A percentile compares a stretch with the other conserved stretches of the same genome.
Conservation (phyloP, 1,139 yeast genomes). For the Sugiyamaella xylanicola region DNA sequence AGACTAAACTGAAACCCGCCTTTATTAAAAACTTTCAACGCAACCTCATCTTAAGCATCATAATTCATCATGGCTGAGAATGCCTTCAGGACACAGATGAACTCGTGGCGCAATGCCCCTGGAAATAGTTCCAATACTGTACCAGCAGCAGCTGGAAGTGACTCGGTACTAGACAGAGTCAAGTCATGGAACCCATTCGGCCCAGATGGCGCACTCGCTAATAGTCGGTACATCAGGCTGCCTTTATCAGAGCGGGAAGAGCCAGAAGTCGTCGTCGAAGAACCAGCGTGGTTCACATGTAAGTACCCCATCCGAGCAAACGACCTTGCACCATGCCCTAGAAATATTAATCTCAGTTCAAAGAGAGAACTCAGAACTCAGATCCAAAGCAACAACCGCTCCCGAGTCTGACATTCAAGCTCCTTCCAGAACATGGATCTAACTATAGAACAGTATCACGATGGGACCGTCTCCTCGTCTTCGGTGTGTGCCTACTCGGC, state of each 20-base stretch:
- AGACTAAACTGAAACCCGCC: too few relatives aligned
- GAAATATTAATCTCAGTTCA: too few relatives aligned
- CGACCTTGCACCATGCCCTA: too few relatives aligned
- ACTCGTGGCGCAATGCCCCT: slow-evolving; percentile 36
- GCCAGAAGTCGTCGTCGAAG: slow-evolving; percentile 43
- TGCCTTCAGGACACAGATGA: slow-evolving; percentile 44
- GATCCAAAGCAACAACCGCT: too few relatives aligned
- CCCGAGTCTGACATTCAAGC: too few relatives aligned
- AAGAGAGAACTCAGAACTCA: too few relatives aligned
- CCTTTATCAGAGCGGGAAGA: slow-evolving; percentile 29
- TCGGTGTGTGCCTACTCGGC: slow-evolving; percentile 74
- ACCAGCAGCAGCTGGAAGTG: slow-evolving; percentile 24
- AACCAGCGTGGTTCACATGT: slow-evolving; percentile 58
- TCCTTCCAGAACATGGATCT: not conserved
- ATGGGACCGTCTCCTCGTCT: slow-evolving; percentile 78
- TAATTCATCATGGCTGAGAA: slow-evolving; percentile 36
- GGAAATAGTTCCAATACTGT: not conserved
- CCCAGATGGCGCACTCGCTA: slow-evolving; percentile 18
- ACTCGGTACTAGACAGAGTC: slow-evolving; percentile 29
- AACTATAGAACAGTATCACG: slow-evolving; percentile 51
- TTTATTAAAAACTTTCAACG: too few relatives aligned
- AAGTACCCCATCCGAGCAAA: too few relatives aligned
- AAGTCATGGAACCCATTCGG: slow-evolving; percentile 27
- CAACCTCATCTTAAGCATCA: too few relatives aligned
- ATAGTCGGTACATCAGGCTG: slow-evolving; percentile 20